phyloP scores from a whole-genome alignment of 148 eudicot species.

The Vaccinium darrowii region DNA sequence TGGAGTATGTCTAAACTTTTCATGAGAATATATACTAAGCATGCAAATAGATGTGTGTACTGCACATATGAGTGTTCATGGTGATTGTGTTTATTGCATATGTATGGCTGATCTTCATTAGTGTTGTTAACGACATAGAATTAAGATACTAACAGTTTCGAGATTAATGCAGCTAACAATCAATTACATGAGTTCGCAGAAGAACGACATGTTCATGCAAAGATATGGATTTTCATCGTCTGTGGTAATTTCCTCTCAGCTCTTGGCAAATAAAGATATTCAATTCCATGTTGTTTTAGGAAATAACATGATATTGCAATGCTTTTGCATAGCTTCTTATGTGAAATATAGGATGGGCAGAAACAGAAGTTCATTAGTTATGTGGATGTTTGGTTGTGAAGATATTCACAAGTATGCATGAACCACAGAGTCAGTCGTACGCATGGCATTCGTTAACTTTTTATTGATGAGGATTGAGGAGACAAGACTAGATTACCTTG shows the following conservation, averaged over 20 bases:
- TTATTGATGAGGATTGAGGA: background rate
- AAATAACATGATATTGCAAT: background rate
- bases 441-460: background rate
- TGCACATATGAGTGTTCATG: background rate
- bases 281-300: background rate
- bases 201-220: conserved; percentile 74
- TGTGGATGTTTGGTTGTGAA: background rate
- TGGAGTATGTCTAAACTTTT: background rate
- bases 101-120: conserved; percentile 1
- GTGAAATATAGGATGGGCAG: background rate
- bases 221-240: conserved; percentile 96
- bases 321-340: background rate
- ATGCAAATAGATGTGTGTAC: background rate
- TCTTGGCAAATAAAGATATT: background rate
- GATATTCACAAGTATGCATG: background rate
- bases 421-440: background rate
- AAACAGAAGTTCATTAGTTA: background rate
- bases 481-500: background rate
- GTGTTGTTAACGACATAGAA: background rate
- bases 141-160: background rate
- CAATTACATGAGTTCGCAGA: conserved; percentile 64
- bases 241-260: conserved; percentile 53
- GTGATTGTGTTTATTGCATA: background rate
- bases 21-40: background rate
- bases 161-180: conserved; percentile 68